Conservation (phyloP, 805 yeast genomes). For the Cyberlindnera maritima region DNA sequence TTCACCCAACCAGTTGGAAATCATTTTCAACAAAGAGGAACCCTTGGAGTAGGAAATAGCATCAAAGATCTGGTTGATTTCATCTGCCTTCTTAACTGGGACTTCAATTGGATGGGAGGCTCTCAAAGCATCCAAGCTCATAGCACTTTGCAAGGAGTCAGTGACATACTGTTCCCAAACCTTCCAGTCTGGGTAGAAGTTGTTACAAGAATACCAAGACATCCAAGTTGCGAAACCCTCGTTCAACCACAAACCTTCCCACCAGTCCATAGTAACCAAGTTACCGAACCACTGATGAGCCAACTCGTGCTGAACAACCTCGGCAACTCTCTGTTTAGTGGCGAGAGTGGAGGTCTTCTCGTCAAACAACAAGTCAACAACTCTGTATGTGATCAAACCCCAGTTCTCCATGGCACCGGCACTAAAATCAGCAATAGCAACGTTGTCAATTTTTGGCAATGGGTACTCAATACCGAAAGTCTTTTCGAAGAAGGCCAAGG, state of each 20-base stretch:
- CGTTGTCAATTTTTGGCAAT: constrained; percentile 77
- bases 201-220: constrained; percentile 82
- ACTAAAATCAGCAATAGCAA: constrained; percentile 78
- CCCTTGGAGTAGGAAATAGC: constrained; percentile 84
- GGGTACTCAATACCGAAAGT: constrained; percentile 75
- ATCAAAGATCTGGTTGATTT: constrained; percentile 81
- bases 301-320: constrained; percentile 84
- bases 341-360: constrained; percentile 63
- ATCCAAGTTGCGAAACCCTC: constrained; percentile 92
- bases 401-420: constrained; percentile 93
- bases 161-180: constrained; percentile 84
- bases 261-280: constrained; percentile 88
- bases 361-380: constrained; percentile 70
- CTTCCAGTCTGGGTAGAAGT: constrained; percentile 79
- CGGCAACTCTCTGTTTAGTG: constrained; percentile 73
- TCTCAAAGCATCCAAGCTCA: constrained; percentile 73
- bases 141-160: constrained; percentile 72
- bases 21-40: constrained; percentile 75
- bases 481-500: constrained; percentile 68
- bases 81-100: constrained; percentile 73
- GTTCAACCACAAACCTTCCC: constrained; percentile 88
- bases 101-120: constrained; percentile 86
- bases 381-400: constrained; percentile 77
- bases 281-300: constrained; percentile 94
- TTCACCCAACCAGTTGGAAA: constrained; percentile 76